phyloP scores from a whole-genome alignment of 495 filamentous ascomycete genomes.

The Aspergillus hancockii region DNA sequence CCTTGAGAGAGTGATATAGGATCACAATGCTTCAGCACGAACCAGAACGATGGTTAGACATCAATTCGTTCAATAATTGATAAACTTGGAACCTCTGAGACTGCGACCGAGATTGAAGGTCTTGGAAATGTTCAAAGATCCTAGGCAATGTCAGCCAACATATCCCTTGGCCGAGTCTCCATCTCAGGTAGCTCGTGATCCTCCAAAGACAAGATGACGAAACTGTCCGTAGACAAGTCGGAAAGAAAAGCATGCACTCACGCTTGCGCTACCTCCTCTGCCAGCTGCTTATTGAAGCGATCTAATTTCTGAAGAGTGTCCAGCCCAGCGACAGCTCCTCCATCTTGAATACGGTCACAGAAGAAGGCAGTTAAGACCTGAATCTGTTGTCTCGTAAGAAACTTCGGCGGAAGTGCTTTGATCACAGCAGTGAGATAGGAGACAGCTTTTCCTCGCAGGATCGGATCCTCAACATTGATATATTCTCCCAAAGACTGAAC shows the following conservation, averaged over 20 bases:
- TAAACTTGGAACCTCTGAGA: conserved; percentile 63
- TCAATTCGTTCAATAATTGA: conserved; percentile 63
- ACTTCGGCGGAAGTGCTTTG: conserved; percentile 53
- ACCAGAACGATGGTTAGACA: conserved; percentile 65
- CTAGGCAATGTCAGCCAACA: conserved; percentile 25
- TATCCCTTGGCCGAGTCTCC: background rate
- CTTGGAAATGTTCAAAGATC: conserved; percentile 52
- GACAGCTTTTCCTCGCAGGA: conserved; percentile 64
- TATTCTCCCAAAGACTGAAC: conserved; percentile 70
- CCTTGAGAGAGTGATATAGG: background rate
- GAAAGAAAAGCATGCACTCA: conserved; percentile 35
- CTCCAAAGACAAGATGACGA: background rate
- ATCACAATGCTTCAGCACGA: conserved; percentile 23
- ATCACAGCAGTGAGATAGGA: conserved; percentile 69
- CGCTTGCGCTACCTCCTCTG: conserved; percentile 49
- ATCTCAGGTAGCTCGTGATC: background rate
- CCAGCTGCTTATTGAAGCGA: conserved; percentile 51
- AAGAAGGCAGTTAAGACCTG: conserved; percentile 61
- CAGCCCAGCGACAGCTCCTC: conserved; percentile 51
- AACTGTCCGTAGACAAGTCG: background rate
- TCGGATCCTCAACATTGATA: conserved; percentile 68
- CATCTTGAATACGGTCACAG: conserved; percentile 64
- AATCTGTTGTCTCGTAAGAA: conserved; percentile 67
- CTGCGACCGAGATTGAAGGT: conserved; percentile 64
- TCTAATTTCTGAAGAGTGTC: conserved; percentile 48